Evolutionary conservation across 75 land plant genomes (phyloP).

Genomic region (Pseudotsuga menziesii): DNA sequence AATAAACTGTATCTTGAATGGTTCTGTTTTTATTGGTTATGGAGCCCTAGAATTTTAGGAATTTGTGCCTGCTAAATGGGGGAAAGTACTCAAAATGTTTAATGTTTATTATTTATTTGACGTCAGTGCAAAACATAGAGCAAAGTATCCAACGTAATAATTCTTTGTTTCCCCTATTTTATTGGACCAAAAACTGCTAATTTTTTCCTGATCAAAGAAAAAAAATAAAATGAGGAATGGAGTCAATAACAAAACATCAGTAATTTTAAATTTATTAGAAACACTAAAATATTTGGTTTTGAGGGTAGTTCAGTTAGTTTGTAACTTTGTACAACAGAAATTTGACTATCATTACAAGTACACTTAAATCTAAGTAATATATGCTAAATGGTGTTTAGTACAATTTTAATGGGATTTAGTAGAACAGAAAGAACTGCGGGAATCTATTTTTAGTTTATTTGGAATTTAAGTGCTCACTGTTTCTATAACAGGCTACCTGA

Average conservation of each 20-base stretch:
- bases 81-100: too few relatives aligned
- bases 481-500: slow-evolving; percentile 4
- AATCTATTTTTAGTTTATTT: slow-evolving; percentile 1
- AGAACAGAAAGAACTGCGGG: background rate
- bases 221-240: background rate
- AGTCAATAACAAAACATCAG: background rate
- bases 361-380: background rate
- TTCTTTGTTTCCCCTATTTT: too few relatives aligned
- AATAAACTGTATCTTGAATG: too few relatives aligned
- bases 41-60: too few relatives aligned
- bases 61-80: too few relatives aligned
- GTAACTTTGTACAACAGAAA: background rate
- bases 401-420: background rate
- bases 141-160: too few relatives aligned
- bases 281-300: background rate
- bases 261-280: background rate
- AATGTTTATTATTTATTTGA: too few relatives aligned
- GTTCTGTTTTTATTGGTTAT: too few relatives aligned
- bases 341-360: background rate
- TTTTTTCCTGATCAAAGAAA: too few relatives aligned
- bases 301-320: background rate
- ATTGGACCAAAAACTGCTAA: too few relatives aligned
- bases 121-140: too few relatives aligned
- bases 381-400: background rate
- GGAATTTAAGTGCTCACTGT: background rate